Evolutionary conservation across 192 early-diverging fungal genomes (phyloP).

Genomic region (Linnemannia schmuckeri): DNA sequence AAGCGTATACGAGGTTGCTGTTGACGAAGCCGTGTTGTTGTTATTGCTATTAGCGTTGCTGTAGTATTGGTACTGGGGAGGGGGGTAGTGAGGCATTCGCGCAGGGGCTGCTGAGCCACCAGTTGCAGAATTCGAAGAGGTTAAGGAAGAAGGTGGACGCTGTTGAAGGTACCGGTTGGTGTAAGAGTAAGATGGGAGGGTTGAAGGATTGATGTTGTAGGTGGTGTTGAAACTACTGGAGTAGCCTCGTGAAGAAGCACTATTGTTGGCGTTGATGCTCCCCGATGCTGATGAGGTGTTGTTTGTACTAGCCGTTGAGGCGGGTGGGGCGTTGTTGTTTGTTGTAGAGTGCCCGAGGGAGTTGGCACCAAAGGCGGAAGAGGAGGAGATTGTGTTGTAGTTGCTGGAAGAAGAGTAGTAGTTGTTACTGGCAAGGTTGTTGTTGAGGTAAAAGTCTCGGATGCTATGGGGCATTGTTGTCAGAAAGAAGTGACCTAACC

Average conservation of each 20-base stretch:
- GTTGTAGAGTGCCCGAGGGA: background rate
- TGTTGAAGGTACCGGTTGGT: constrained; percentile 18
- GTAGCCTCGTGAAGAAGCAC: constrained; percentile 4
- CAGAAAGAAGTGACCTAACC: background rate
- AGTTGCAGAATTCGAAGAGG: background rate
- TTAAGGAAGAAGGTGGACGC: background rate
- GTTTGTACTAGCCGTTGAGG: background rate
- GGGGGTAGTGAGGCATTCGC: constrained; percentile 32
- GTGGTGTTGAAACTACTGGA: constrained; percentile 23
- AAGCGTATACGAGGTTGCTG: background rate
- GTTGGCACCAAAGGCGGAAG: background rate
- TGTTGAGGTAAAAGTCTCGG: constrained; percentile 15
- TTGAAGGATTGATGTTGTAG: constrained; percentile 28
- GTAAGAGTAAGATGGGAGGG: constrained; percentile 14
- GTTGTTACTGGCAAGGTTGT: constrained; percentile 5
- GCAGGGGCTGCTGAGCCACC: background rate
- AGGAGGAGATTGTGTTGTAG: constrained; percentile 12
- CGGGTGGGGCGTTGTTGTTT: background rate
- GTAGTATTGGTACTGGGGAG: constrained; percentile 28
- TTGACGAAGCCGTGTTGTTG: background rate
- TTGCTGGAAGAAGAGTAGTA: background rate
- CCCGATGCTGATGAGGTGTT: background rate
- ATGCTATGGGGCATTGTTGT: constrained; percentile 34
- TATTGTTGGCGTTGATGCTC: constrained; percentile 1
- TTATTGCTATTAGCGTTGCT: background rate